Conservation (phyloP, 176 grass and related monocot species). For the Elymus sibiricus region DNA sequence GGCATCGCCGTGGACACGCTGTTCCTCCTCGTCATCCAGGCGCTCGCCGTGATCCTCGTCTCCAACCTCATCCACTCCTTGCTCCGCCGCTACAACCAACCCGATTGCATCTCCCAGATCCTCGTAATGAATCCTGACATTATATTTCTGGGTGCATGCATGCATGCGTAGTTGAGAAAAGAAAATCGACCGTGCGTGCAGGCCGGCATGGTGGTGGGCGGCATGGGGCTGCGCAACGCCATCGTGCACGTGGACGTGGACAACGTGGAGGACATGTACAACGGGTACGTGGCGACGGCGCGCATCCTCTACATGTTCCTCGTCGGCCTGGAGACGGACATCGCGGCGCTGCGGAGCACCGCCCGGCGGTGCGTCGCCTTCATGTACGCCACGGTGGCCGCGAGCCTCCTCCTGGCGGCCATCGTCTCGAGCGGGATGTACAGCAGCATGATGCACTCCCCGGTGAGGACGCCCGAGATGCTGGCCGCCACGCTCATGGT, state of each 20-base stretch:
- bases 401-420: slow-evolving; percentile 36
- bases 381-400: slow-evolving; percentile 46
- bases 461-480: slow-evolving; percentile 45
- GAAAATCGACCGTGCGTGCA: not conserved
- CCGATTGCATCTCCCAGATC: slow-evolving; percentile 41
- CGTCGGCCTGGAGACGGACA: slow-evolving; percentile 39
- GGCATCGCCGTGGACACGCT: slow-evolving; percentile 48
- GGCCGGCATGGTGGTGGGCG: slow-evolving; percentile 37
- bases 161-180: not conserved
- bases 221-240: slow-evolving; percentile 32
- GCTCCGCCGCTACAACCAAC: slow-evolving; percentile 50
- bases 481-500: slow-evolving; percentile 53
- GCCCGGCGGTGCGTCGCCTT: slow-evolving; percentile 29
- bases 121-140: slow-evolving; percentile 20
- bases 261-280: slow-evolving; percentile 54
- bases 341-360: slow-evolving; percentile 29
- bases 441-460: slow-evolving; percentile 70
- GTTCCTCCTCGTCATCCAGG: slow-evolving; percentile 47
- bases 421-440: slow-evolving; percentile 42
- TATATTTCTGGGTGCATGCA: not conserved
- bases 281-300: slow-evolving; percentile 4
- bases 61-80: slow-evolving; percentile 38
- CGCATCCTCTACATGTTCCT: slow-evolving; percentile 52
- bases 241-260: slow-evolving; percentile 54
- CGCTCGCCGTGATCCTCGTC: slow-evolving; percentile 30